phyloP scores from a whole-genome alignment of 2,329 filamentous ascomycete species.

The Pseudogymnoascus sp. region DNA sequence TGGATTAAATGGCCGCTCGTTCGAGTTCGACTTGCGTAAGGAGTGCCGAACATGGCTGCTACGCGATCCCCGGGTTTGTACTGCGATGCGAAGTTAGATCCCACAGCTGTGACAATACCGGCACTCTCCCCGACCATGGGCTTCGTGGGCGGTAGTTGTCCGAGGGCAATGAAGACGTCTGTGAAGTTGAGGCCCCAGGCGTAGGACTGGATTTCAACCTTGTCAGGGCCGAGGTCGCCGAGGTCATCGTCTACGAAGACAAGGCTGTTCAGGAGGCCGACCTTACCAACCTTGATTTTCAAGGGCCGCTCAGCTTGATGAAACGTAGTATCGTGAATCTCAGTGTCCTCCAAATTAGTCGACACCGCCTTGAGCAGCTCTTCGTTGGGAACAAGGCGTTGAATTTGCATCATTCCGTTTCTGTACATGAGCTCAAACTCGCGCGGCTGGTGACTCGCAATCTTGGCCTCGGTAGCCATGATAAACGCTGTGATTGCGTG shows the following conservation, averaged over 20 bases:
- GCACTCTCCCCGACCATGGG: background rate
- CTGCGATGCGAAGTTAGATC: conserved; percentile 18
- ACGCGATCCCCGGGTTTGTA: conserved; percentile 25
- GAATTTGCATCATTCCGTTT: background rate
- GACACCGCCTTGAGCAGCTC: background rate
- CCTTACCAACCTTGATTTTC: background rate
- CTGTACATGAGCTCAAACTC: background rate
- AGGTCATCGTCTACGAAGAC: background rate
- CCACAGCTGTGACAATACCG: conserved; percentile 23
- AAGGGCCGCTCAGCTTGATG: background rate
- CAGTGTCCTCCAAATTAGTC: background rate
- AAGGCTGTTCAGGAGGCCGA: background rate
- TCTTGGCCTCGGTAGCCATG: background rate
- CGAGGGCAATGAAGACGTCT: conserved; percentile 22
- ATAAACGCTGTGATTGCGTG: background rate
- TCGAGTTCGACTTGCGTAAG: background rate
- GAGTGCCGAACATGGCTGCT: background rate
- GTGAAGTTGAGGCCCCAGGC: conserved; percentile 19
- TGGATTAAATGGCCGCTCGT: conserved; percentile 13
- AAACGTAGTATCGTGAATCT: background rate
- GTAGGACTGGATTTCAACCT: conserved; percentile 14
- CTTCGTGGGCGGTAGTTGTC: background rate
- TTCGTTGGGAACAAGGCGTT: background rate
- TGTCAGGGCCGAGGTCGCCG: background rate
- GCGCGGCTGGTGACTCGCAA: background rate